Evolutionary conservation across 768 basidiomycete species (phyloP), one percentile per base, ranked within the genome.

Genomic region (Mycena belliarum): DNA sequence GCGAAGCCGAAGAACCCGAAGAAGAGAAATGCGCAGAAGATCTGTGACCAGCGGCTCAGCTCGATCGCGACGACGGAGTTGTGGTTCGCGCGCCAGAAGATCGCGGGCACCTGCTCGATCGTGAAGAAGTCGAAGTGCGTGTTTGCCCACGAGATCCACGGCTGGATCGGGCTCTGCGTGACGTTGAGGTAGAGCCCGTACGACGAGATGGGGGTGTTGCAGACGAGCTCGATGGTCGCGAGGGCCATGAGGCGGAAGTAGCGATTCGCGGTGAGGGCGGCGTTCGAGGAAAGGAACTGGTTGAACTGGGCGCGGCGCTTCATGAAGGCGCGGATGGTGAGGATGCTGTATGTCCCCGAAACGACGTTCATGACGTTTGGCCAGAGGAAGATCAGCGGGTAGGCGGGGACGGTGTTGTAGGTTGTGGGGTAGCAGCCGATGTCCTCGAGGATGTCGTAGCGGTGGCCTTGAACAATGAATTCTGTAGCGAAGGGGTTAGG

Each of bases 1-100:
- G 78, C 79, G 49, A 85, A 77, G 3, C 83, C 84, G 63, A 86
- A 86, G 75, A 85, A 82, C 12, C 71, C 64, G 64, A 86, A 85
- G 70, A 85, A 83, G 8, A 79, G 25, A 12, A 84, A 63, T 15
- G 45, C 79, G 57, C 75, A 79, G 11, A 73, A 53, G 16, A 80
- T 70, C 23, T 69, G 52, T 12, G 74, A 52, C 79, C 79, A 82
- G 24, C 81, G 76, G 7, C 61, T 66, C 51, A 72, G 59, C 63
- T 78, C 75, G 33, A 80, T 11, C 11, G 53, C 21, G 21, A 50
- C 23, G 15, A 60, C 63, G 6, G 59, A n/a, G 20, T 41, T 38
- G 1, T 63, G 40, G 47, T 65, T 55, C n/a, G 46, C 58, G 32
- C 66, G 63, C 77, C 78, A 80, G 2, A 72, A 4, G 16, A 65